Base-by-base conservation (phyloP, 2,329 filamentous ascomycete species). In the Cryoendolithus antarcticus region DNA sequence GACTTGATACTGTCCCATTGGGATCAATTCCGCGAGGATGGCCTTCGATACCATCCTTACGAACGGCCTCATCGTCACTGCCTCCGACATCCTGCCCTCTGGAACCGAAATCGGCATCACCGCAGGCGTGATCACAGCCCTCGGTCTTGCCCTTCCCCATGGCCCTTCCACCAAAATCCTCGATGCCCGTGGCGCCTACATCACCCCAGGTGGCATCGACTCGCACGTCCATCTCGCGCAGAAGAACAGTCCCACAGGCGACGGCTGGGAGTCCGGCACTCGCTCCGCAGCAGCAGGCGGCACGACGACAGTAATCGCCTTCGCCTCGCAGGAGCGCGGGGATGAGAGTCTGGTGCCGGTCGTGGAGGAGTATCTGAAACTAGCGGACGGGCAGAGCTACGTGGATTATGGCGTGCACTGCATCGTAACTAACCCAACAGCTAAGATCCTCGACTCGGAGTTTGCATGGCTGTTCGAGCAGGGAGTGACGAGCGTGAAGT, bases 331-430 rank as follows among this genome's bases (percentile, higher is more conserved):
- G 50, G 57, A 62, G 30, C 66, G 66, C n/a, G 47, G 55, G 2
- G 60, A 70, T 10, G 55, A 60, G 5, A 67, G 62, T 2, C 53
- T 75, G 2, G 54, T 68, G 12, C 56, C 62, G 1, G 65, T 66
- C 0, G 51, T 76, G 2, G 54, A 62, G 34, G 60, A 63, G n/a
- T 69, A 72, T 36, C 66, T 73, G 40, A 50, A 51, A 4, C 59
- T 63, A 11, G 65, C 72, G 0, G 46, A 42, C 2, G 61, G 57
- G 9, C 64, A 68, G 32, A 64, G 61, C 40, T 75, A 72, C 50
- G 69, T 68, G 46, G 73, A 77, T 54, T 77, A 77, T 50, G 66
- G 68, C 2, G 70, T 74, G 44, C 72, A 76, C 47, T 55, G 71
- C 40, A 63, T 72, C 27, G 57, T 72, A 27, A 62, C 63, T 0